Evolutionary conservation across 345 rosid genomes (phyloP), one percentile per base, ranked within the genome.

Genomic region (Gossypium australe): DNA sequence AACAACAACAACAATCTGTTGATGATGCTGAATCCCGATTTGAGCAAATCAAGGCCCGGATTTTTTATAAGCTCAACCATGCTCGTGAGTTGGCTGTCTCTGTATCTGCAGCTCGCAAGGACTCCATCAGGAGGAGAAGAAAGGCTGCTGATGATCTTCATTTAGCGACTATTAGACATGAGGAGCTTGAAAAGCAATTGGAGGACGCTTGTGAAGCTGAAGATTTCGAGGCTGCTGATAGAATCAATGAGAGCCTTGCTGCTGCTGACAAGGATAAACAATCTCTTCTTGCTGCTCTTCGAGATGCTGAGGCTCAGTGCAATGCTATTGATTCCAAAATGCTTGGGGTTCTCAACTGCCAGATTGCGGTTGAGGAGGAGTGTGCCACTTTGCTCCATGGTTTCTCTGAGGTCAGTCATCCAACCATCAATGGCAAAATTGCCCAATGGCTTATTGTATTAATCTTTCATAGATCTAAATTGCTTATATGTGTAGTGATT

Each of bases 181-280:
- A 80, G 13, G 88, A 84, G 58, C 88, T 94, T 29, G 95, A 91
- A 79, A 83, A 76, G 77, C 85, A 85, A 78, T 83, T 94, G 84
- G 92, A 91, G 74, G 91, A 87, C 20, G 96, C 94, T 8, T 89
- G 94, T 59, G 98, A 94, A 72, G 81, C 94, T 0, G 98, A 94
- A 82, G 97, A 94, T 82, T 94, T 94, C 34, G 97, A 90, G 68
- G 84, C 83, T 9, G 98, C 95, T 3, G 90, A 94, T 80, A 86
- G 79, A 76, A 83, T 94, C 77, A 94, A 97, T 62, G 89, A 94
- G 64, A 79, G 84, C 76, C 86, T 94, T 45, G 94, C 89, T 6
- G 75, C 80, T 57, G 81, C 85, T 24, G 98, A 89, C 51, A 82
- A 80, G 63, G 82, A 82, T 60, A 89, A 76, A 78, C 87, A 76